Base-by-base conservation (phyloP, 108 stramenopile genomes). In the Cyclotella sp. region DNA sequence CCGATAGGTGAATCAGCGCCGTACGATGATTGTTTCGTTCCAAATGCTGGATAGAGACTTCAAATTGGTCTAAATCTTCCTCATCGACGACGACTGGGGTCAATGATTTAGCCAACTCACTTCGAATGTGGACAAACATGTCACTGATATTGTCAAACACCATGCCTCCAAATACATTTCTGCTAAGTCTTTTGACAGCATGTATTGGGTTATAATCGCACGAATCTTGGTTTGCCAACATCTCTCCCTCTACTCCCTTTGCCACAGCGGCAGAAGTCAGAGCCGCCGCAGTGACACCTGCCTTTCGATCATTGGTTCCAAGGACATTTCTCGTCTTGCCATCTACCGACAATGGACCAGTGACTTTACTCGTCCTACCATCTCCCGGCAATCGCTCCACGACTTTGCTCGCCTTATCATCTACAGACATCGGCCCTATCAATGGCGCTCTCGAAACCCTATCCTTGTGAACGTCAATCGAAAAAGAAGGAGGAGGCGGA, bases 11-110 rank as follows among this genome's bases (percentile, higher is more conserved):
- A 58, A 75, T 81, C 34, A 81, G 44, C 46, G 80, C 80, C 26
- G 80, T 75, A 27, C 73, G 73, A 63, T 81, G 80, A 65, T 81
- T 74, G 49, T 75, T 59, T 10, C 80, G 61, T 26, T 81, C 73
- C 39, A 81, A 57, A 46, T 81, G 68, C 43, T 53, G 55, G 26
- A 75, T 75, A 0, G 80, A 63, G 15, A 70, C 39, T 63, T 70
- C 73, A 18, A 75, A 75, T 14, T 44, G 55, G 12, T 78, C 55
- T 8, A 45, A 28, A 28, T 61, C 45, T 54, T 29, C 53, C 21
- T 29, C 39, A 7, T 54, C 21, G 28, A 65, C 46, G 6, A 46
- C 1, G 21, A 43, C 44, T 0, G 0, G 1, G 0, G 29, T 0
- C n/a, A 41, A 24, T 43, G 51, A 46, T 54, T 70, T 3, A 34